These are phyloP conservation scores for Mrakia blollopis DNA, from an alignment of 768 basidiomycete species.

Conservation along the genomic window DNA sequence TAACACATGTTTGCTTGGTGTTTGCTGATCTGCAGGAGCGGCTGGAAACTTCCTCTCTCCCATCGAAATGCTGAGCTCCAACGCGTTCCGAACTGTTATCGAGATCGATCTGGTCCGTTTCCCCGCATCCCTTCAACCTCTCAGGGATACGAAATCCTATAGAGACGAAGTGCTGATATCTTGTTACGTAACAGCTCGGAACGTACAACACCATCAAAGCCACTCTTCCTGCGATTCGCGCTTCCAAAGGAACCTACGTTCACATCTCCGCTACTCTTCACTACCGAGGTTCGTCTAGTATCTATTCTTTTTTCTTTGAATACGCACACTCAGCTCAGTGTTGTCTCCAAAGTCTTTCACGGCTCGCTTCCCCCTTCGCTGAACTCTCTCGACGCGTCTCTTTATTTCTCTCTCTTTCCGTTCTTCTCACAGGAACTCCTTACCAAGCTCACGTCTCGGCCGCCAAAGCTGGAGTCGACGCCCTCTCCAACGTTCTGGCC, in stretches of 20 bases:
- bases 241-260: constrained; percentile 72
- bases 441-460: constrained; percentile 91
- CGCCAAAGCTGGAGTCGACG: constrained; percentile 91
- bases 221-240: constrained; percentile 67
- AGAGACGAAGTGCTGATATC: too few relatives aligned
- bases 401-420: neutral
- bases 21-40: constrained; percentile 55
- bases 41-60: constrained; percentile 91
- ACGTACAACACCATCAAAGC: constrained; percentile 94
- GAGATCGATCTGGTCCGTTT: constrained; percentile 68
- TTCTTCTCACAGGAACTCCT: constrained; percentile 55
- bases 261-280: constrained; percentile 87
- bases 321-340: neutral
- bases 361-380: neutral
- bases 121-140: too few relatives aligned
- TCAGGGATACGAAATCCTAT: too few relatives aligned
- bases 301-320: neutral
- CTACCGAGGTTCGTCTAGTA: constrained; percentile 60
- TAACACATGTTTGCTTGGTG: too few relatives aligned
- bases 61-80: constrained; percentile 62
- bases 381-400: neutral
- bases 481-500: constrained; percentile 75
- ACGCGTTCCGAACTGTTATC: constrained; percentile 85
- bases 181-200: too few relatives aligned
- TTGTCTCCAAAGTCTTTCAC: constrained; percentile 19